Conservation (phyloP, 2,329 filamentous ascomycete genomes). For the Fusarium pininemorale region DNA sequence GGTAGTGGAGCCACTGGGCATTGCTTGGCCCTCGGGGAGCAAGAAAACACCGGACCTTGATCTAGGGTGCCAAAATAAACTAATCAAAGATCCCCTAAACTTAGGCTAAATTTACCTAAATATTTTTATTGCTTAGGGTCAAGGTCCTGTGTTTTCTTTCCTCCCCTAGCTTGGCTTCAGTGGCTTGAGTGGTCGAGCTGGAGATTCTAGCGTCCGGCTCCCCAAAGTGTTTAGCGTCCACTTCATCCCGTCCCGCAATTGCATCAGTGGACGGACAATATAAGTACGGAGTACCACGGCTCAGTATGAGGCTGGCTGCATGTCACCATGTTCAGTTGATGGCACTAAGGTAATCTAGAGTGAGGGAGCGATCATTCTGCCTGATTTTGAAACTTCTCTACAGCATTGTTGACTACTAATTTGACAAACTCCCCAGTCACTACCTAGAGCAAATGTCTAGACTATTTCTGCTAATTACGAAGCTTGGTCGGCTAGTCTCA, state of each 20-base stretch:
- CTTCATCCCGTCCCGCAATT: slow-evolving; percentile 1
- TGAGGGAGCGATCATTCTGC: neutral
- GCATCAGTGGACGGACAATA: neutral
- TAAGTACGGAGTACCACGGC: neutral
- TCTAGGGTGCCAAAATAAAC: too few species aligned
- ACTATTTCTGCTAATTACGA: neutral
- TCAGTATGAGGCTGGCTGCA: neutral
- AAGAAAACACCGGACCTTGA: too few species aligned
- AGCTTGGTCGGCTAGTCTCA: slow-evolving; percentile 6
- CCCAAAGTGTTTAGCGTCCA: slow-evolving; percentile 13
- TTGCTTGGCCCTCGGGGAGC: neutral
- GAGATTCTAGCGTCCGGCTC: slow-evolving; percentile 17
- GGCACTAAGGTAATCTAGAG: neutral
- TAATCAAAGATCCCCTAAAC: too few species aligned
- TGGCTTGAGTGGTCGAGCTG: slow-evolving; percentile 11
- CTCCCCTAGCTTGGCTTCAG: neutral
- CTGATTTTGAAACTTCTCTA: neutral
- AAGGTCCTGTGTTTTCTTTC: too few species aligned
- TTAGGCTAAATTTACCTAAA: too few species aligned
- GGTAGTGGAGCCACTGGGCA: slow-evolving; percentile 27
- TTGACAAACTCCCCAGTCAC: neutral
- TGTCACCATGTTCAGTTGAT: neutral
- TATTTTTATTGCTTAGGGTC: too few species aligned
- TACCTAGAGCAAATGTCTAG: neutral
- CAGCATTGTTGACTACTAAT: neutral